phyloP scores from a whole-genome alignment of 2,329 filamentous ascomycete genomes.

The Colletotrichum sp. region DNA sequence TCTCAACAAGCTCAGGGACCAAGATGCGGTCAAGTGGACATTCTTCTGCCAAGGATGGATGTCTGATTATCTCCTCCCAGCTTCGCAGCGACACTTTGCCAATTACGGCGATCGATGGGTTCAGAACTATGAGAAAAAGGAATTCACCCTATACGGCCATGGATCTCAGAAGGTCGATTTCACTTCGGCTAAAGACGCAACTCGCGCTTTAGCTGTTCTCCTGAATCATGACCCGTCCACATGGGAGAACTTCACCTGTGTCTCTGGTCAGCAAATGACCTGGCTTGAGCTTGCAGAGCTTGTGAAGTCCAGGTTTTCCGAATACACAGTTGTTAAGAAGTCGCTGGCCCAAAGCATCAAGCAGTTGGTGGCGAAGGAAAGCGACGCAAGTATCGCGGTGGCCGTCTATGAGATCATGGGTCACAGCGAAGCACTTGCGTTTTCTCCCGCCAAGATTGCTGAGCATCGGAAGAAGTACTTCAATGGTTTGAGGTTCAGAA shows the following conservation, averaged over 20 bases:
- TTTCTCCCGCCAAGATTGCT: rapidly evolving
- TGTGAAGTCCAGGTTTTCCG: background rate
- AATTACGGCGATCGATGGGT: background rate
- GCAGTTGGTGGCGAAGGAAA: background rate
- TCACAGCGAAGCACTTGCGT: background rate
- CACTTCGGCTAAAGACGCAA: background rate
- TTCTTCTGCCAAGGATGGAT: background rate
- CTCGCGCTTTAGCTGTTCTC: background rate
- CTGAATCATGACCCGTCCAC: background rate
- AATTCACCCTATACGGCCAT: background rate
- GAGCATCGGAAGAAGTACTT: background rate
- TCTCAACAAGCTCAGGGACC: background rate
- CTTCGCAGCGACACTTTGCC: background rate
- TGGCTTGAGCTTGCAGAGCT: background rate
- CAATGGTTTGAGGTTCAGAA: background rate
- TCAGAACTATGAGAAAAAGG: background rate
- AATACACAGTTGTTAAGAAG: background rate
- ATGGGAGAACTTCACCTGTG: background rate
- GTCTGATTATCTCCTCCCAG: background rate
- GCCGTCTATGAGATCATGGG: background rate
- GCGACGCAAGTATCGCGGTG: background rate
- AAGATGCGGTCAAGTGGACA: background rate
- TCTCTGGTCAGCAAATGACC: background rate
- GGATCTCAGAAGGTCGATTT: background rate
- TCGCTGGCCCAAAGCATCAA: background rate